Evolutionary conservation across 106 monocot genomes (phyloP), one percentile per base, ranked within the genome.

Genomic region (Xerophyta viscosa): DNA sequence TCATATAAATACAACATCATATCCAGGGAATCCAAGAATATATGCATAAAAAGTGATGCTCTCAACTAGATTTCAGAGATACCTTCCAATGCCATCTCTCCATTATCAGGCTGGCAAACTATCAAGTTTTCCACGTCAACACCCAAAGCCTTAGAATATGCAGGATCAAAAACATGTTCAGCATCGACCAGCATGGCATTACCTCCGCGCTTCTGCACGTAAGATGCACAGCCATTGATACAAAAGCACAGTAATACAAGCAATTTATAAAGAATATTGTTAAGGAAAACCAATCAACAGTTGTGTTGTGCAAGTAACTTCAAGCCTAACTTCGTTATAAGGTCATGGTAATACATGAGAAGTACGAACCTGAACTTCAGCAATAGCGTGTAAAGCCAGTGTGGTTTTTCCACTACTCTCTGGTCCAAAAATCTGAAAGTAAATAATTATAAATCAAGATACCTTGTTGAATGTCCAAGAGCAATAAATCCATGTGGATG

Each of bases 141-240:
- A 33, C 94, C 94, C 65, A 96, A 62, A 24, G 94, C 81, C 52
- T 65, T 88, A 3, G 94, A 96, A 73, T 96, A 96, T 29, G 94
- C 64, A 31, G 94, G 94, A 78, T 96, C 94, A 73, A 96, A 96
- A 52, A 81, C 88, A 79, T 96, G 88, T 47, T 96, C 94, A 54
- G 94, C 94, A 79, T 88, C 94, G 49, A 96, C 94, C 55, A 96
- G 88, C 94, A 96, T 88, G 27, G 94, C 94, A 85, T 96, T 88
- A 27, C 94, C 94, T 30, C 94, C 94, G 31, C 84, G 74, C 64
- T 82, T 96, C 94, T 96, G 70, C 72, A 76, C 26, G 43, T 57
- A 31, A 26, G 23, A 55, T 49, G 22, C 25, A 62, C 27, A 31
- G 9, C 27, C 22, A 10, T 52, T 25, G 14, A 15, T 52, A 0